Evolutionary conservation across 129 eudicot species (phyloP).

Genomic region (Flaveria linearis): DNA sequence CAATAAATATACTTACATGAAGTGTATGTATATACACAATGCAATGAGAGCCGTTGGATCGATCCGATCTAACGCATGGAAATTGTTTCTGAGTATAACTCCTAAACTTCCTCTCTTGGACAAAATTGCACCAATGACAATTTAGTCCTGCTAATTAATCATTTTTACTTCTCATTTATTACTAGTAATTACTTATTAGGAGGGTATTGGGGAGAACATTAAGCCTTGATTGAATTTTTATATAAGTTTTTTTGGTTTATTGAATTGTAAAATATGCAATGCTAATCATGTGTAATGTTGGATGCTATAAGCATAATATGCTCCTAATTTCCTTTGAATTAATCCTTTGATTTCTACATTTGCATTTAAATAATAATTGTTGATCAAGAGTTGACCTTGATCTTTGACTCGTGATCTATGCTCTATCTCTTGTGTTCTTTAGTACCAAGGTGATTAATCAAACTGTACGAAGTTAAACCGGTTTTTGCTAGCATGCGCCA

Average conservation of each 20-base stretch:
- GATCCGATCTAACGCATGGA: conserved; percentile 37
- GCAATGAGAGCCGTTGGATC: conserved; percentile 40
- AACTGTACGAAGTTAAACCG: too few species aligned
- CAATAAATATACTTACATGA: conserved; percentile 29
- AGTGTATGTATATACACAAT: conserved; percentile 20
- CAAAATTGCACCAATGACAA: conserved; percentile 14
- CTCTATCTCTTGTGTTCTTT: background rate
- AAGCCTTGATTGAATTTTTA: conserved; percentile 32
- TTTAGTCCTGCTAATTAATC: conserved; percentile 30
- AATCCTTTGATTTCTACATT: conserved; percentile 21
- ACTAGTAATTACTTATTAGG: conserved; percentile 32
- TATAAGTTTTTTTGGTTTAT: background rate
- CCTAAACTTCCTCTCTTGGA: conserved; percentile 46
- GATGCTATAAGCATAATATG: conserved; percentile 2
- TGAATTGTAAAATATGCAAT: conserved; percentile 1
- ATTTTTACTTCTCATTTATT: conserved; percentile 23
- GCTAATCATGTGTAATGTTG: conserved; percentile 13
- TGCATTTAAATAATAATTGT: conserved; percentile 3
- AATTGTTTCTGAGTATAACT: conserved; percentile 41
- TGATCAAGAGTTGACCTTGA: background rate
- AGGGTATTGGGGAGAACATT: conserved; percentile 40
- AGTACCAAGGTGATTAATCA: background rate
- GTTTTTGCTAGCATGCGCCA: too few species aligned
- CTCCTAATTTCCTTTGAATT: conserved; percentile 13
- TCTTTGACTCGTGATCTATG: background rate